Base-by-base conservation (phyloP, 176 grass and related monocot genomes). In the Triticum timopheevii region DNA sequence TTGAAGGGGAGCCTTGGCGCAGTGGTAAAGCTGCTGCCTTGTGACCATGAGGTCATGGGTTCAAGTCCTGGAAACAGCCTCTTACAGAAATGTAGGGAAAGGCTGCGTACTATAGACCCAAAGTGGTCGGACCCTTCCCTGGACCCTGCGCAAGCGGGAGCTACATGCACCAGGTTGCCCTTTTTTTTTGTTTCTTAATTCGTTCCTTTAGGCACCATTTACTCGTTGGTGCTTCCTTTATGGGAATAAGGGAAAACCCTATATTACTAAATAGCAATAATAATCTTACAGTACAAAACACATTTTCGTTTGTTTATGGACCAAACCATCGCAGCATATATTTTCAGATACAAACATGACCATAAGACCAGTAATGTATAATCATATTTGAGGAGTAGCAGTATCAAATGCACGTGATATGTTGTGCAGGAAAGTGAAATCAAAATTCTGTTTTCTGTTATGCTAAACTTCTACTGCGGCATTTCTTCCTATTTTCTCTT, bases 401-500 rank as follows among this genome's bases (percentile, higher is more conserved):
- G 24, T 25, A 34, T 35, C 13, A 34, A 33, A 44, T 68, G 10
- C 27, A 33, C 0, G 8, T 6, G 8, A 31, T 17, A 7, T 54
- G 10, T 50, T 79, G 23, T 84, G 22, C 38, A 78, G 44, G 9
- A 72, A 71, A 49, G 47, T 63, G 10, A 19, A 52, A 15, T 34
- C 12, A 62, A 72, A 23, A 54, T 42, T 73, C 9, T n/a, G 59
- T 50, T 63, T 47, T 28, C 22, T 77, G 52, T 72, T 22, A 11
- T 35, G 38, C 15, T 28, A n/a, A 16, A 34, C 66, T 34, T 65
- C 3, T 62, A 22, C 35, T 69, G 24, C 35, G 47, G 2, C 7
- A 56, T 10, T 16, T 89, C 31, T 86, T 39, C 19, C 61, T 47
- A 61, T 76, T 81, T 81, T 81, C 3, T 28, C 4, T 63, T n/a